Evolutionary conservation across 352 stramenopile genomes (phyloP).

Genomic region (Hyphochytrium catenoides): DNA sequence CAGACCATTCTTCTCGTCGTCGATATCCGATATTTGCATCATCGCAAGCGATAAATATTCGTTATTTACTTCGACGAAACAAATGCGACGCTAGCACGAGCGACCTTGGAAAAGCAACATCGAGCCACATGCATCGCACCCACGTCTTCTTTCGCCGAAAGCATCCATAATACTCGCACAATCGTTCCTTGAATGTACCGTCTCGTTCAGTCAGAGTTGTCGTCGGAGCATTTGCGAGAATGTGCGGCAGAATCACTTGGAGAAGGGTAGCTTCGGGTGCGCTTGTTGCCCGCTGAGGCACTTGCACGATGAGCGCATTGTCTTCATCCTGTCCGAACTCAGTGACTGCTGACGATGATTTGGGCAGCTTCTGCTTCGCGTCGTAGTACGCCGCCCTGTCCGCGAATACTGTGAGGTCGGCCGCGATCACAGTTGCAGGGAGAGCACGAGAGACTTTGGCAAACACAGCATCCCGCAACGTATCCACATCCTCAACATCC

Average conservation of each 20-base stretch:
- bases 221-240: conserved; percentile 7
- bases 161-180: conserved; percentile 11
- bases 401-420: conserved; percentile 7
- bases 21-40: conserved; percentile 14
- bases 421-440: conserved; percentile 3
- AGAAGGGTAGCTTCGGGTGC: too few species aligned
- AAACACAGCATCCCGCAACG: conserved; percentile 3
- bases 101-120: conserved; percentile 9
- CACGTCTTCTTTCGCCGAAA: conserved; percentile 6
- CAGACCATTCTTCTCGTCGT: conserved; percentile 12
- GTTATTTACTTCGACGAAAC: conserved; percentile 11
- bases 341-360: too few species aligned
- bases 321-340: too few species aligned
- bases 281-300: too few species aligned
- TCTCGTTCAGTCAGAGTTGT: conserved; percentile 6
- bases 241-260: too few species aligned
- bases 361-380: too few species aligned
- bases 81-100: conserved; percentile 9
- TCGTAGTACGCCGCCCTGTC: too few species aligned
- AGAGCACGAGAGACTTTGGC: conserved; percentile 1
- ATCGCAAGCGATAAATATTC: conserved; percentile 6
- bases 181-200: conserved; percentile 2
- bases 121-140: conserved; percentile 11
- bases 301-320: too few species aligned
- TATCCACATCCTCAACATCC: conserved; percentile 7